Evolutionary conservation across 441 rosid genomes (phyloP).

Genomic region (Pelargonium myrrhifolium): DNA sequence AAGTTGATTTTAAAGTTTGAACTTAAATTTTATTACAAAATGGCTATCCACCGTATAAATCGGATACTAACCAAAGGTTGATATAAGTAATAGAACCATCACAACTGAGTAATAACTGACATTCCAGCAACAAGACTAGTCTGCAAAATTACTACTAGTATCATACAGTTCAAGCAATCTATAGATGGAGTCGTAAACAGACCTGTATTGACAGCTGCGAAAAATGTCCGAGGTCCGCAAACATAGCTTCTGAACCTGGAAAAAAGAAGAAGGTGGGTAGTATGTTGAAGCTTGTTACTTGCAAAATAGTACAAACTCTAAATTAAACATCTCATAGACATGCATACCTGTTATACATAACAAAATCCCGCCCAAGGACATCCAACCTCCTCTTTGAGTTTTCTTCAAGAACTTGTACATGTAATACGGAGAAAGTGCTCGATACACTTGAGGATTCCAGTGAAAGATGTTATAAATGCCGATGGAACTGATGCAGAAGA

Average conservation of each 20-base stretch:
- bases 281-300: no score
- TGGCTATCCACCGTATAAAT: no score
- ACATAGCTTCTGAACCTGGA: constrained; percentile 97
- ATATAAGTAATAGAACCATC: no score
- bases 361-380: constrained; percentile 94
- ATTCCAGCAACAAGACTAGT: no score
- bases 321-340: constrained; percentile 6
- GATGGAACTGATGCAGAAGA: constrained; percentile 75
- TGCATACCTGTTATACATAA: constrained; percentile 83
- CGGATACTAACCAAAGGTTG: no score
- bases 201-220: constrained; percentile 84
- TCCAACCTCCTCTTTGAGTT: constrained; percentile 86
- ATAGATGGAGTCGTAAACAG: not conserved
- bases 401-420: constrained; percentile 94
- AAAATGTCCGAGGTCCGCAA: constrained; percentile 99
- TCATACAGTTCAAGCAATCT: no score
- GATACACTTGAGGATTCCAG: constrained; percentile 79
- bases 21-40: no score
- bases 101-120: no score
- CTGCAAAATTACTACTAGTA: no score
- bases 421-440: constrained; percentile 87
- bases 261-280: not conserved
- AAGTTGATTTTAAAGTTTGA: no score
- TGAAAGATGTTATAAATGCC: constrained; percentile 76
- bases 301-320: no score